These are phyloP conservation scores for Corchorus capsularis DNA, from an alignment of 345 rosid species.

Conservation along the genomic window DNA sequence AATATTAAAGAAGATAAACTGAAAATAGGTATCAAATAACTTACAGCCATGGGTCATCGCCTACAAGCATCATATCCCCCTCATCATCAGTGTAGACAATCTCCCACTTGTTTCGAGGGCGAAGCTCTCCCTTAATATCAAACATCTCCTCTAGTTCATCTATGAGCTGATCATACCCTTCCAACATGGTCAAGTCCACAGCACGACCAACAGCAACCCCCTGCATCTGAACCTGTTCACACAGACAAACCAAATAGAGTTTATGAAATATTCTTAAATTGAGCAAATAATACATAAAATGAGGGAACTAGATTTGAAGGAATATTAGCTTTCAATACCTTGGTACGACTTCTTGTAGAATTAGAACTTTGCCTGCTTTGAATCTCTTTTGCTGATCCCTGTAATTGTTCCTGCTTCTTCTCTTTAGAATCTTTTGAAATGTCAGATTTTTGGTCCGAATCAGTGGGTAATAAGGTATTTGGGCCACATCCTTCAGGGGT, in stretches of 20 bases:
- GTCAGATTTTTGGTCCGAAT: slow-evolving; percentile 57
- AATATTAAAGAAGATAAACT: background rate
- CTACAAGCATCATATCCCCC: slow-evolving; percentile 95
- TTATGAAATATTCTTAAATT: slow-evolving; percentile 4
- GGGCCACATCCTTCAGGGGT: slow-evolving; percentile 35
- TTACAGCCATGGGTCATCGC: slow-evolving; percentile 98
- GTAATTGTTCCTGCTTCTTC: slow-evolving; percentile 51
- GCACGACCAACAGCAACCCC: slow-evolving; percentile 91
- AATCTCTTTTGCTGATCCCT: slow-evolving; percentile 56
- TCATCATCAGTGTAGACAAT: slow-evolving; percentile 89
- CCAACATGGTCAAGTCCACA: slow-evolving; percentile 64
- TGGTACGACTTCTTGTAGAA: slow-evolving; percentile 74
- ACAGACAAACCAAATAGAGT: slow-evolving; percentile 14
- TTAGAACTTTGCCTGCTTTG: slow-evolving; percentile 57
- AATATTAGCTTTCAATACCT: slow-evolving; percentile 40
- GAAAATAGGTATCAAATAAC: slow-evolving; percentile 21
- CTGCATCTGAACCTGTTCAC: slow-evolving; percentile 83
- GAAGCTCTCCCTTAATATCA: slow-evolving; percentile 70
- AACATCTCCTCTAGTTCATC: slow-evolving; percentile 81
- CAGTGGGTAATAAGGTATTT: slow-evolving; percentile 33
- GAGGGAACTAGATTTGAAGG: background rate
- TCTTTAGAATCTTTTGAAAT: slow-evolving; percentile 52
- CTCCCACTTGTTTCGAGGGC: slow-evolving; percentile 67
- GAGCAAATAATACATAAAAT: background rate
- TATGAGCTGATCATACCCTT: slow-evolving; percentile 71